Conservation (phyloP, 2,329 filamentous ascomycete genomes). For the Penicillium corylophilum region DNA sequence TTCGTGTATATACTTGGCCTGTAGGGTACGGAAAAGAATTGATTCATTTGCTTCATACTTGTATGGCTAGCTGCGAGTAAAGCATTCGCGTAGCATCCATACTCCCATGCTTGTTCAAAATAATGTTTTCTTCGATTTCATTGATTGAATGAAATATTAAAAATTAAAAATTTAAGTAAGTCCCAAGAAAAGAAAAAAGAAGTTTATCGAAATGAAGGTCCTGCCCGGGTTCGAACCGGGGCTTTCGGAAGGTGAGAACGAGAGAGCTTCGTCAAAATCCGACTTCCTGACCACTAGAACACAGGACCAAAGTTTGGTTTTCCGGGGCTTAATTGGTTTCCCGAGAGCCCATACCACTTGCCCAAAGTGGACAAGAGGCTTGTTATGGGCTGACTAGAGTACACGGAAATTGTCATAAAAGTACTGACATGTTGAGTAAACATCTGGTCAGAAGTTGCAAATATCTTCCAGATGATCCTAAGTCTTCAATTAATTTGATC, state of each 20-base stretch:
- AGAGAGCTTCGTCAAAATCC: not conserved
- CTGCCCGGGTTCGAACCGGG: not conserved
- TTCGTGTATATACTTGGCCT: not conserved
- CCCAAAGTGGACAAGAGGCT: no score
- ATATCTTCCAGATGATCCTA: no score
- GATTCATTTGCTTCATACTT: not conserved
- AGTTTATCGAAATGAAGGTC: not conserved
- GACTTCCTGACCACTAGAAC: constrained; percentile 13
- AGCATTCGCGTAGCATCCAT: no score
- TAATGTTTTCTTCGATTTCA: no score
- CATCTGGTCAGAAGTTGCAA: no score
- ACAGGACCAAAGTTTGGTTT: not conserved
- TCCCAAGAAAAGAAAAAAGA: not conserved
- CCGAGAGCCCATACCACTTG: no score
- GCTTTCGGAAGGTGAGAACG: not conserved
- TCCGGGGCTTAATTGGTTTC: no score
- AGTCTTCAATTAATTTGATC: no score
- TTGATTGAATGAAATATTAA: not conserved
- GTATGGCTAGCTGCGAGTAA: not conserved
- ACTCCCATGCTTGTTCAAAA: no score
- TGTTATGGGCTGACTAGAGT: no score
- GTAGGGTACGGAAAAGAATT: not conserved
- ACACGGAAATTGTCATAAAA: no score
- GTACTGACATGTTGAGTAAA: no score
- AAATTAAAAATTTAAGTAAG: not conserved